phyloP scores from a whole-genome alignment of 176 grass and related monocot species.

The Oryza officinalis region DNA sequence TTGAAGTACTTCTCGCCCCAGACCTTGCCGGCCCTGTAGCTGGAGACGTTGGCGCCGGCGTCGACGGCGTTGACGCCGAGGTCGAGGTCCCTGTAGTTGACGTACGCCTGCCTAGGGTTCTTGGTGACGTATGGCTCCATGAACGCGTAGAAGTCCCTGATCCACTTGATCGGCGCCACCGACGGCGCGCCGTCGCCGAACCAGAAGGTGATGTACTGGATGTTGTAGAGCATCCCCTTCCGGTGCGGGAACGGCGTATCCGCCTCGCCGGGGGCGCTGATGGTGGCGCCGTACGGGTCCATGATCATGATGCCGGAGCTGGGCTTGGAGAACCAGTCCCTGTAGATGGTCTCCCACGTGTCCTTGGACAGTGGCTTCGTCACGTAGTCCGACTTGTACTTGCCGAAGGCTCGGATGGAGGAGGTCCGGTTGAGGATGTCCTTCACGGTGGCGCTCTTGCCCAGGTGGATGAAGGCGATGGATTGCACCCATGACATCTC shows the following conservation, averaged over 20 bases:
- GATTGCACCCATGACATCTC: constrained; percentile 50
- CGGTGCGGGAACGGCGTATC: constrained; percentile 44
- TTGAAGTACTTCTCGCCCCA: constrained; percentile 47
- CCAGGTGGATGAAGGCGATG: constrained; percentile 23
- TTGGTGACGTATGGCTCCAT: constrained; percentile 42
- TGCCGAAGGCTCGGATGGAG: neutral
- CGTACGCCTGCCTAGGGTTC: constrained; percentile 42
- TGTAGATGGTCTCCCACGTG: constrained; percentile 26
- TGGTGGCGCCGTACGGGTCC: constrained; percentile 37
- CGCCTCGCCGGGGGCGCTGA: neutral
- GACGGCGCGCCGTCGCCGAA: neutral
- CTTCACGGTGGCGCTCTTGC: neutral
- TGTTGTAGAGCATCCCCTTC: constrained; percentile 36
- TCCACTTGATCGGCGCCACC: constrained; percentile 19
- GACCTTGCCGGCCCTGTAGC: constrained; percentile 32
- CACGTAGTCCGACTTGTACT: constrained; percentile 50
- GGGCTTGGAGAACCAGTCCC: constrained; percentile 10
- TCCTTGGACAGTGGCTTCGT: constrained; percentile 3
- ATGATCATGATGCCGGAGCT: constrained; percentile 39
- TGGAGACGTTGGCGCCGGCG: neutral
- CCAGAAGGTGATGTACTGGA: constrained; percentile 47
- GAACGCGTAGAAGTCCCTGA: constrained; percentile 23
- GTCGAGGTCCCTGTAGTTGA: constrained; percentile 54
- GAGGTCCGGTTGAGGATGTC: constrained; percentile 25
- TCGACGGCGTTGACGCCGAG: constrained; percentile 32